These are phyloP conservation scores for Entomortierella chlamydospora DNA, from an alignment of 192 early-diverging fungal species.

Conservation along the genomic window DNA sequence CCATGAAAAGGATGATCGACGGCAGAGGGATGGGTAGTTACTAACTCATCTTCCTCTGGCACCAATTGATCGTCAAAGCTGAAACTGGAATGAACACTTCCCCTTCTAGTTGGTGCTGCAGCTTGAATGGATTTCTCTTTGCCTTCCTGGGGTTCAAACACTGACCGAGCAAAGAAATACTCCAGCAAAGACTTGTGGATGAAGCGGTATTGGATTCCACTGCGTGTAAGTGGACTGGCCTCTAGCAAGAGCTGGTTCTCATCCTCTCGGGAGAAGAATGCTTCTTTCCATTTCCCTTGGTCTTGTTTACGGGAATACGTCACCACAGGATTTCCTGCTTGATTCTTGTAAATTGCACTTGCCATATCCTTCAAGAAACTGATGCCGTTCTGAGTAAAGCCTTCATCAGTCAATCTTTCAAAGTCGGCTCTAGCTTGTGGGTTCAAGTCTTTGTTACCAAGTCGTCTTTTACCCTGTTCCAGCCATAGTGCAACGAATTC, in stretches of 20 bases:
- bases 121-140: neutral
- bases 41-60: neutral
- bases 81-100: conserved; percentile 14
- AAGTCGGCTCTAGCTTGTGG: conserved; percentile 1
- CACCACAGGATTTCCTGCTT: conserved; percentile 25
- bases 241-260: neutral
- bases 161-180: neutral
- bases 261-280: conserved; percentile 3
- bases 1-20: conserved; percentile 1
- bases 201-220: conserved; percentile 4
- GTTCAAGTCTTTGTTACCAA: conserved; percentile 9
- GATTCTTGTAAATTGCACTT: conserved; percentile 26
- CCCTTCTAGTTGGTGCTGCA: neutral
- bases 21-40: neutral
- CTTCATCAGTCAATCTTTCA: conserved; percentile 19
- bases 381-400: conserved; percentile 32
- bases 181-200: conserved; percentile 14
- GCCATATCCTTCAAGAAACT: conserved; percentile 25
- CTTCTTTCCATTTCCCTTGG: conserved; percentile 3
- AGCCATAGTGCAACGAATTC: conserved; percentile 22
- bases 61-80: conserved; percentile 15
- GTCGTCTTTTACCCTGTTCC: conserved; percentile 9
- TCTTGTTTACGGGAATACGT: neutral
- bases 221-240: conserved; percentile 9
- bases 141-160: neutral